These are phyloP conservation scores for Termitomyces sp. DNA, from an alignment of 768 basidiomycete species.

Conservation along the genomic window DNA sequence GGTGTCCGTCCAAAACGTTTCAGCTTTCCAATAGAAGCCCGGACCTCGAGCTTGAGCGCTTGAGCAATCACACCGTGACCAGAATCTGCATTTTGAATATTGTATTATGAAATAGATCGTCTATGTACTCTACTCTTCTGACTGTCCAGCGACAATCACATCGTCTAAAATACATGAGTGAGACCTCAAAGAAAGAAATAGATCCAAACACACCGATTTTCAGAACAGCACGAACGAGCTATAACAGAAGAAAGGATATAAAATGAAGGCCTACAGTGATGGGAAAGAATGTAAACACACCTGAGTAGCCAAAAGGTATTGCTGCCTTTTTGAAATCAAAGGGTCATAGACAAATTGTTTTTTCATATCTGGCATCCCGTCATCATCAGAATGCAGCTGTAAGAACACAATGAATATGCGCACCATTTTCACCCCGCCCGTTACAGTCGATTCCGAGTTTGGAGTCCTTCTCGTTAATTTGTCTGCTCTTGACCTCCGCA, in stretches of 20 bases:
- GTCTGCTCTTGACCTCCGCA: slow-evolving; percentile 91
- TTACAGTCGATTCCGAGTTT: slow-evolving; percentile 91
- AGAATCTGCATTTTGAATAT: not conserved
- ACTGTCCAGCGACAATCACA: slow-evolving; percentile 15
- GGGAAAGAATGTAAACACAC: slow-evolving; percentile 29
- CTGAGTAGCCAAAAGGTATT: slow-evolving; percentile 96
- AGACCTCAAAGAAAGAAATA: not conserved
- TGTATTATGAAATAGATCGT: not conserved
- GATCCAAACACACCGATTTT: slow-evolving; percentile 63
- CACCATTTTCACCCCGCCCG: slow-evolving; percentile 81
- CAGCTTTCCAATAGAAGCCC: no score
- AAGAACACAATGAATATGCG: slow-evolving; percentile 16
- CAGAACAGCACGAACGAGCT: slow-evolving; percentile 82
- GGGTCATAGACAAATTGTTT: slow-evolving; percentile 96
- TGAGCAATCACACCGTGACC: not conserved
- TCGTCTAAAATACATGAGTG: slow-evolving; percentile 9
- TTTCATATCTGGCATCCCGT: slow-evolving; percentile 76
- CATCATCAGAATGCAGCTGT: not conserved
- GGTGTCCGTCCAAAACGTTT: not conserved
- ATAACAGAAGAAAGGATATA: not conserved
- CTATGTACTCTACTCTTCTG: slow-evolving; percentile 12
- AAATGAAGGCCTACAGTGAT: not conserved
- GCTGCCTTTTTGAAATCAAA: slow-evolving; percentile 94
- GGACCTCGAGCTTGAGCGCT: no score
- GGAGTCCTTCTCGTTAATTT: slow-evolving; percentile 81